Evolutionary conservation across 2,329 filamentous ascomycete species (phyloP).

Genomic region (Seiridium cupressi): DNA sequence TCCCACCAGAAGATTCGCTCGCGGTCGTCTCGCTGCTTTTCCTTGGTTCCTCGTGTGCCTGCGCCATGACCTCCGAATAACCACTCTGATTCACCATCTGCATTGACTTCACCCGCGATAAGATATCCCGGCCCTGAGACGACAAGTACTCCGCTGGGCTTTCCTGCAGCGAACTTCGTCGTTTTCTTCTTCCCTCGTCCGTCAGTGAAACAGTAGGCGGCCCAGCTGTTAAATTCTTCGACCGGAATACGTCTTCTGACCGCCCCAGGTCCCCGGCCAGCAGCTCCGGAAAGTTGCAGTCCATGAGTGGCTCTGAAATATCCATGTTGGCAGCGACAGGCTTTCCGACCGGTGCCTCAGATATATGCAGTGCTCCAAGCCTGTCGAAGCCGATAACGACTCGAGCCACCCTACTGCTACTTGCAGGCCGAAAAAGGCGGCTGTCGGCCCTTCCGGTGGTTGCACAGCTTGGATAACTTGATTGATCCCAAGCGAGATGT

Average conservation of each 20-base stretch:
- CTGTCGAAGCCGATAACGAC: background rate
- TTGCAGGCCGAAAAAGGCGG: background rate
- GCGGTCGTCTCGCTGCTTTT: slow-evolving; percentile 28
- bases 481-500: background rate
- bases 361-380: slow-evolving; percentile 2
- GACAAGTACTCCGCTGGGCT: slow-evolving; percentile 16
- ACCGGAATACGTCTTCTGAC: slow-evolving; percentile 45
- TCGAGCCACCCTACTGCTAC: background rate
- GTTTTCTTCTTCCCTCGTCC: slow-evolving; percentile 18
- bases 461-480: background rate
- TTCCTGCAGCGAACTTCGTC: slow-evolving; percentile 22
- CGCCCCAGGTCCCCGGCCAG: slow-evolving; percentile 53
- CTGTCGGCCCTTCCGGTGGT: slow-evolving; percentile 2
- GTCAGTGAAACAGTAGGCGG: slow-evolving; percentile 37
- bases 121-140: slow-evolving; percentile 11
- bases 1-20: slow-evolving; percentile 32
- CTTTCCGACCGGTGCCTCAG: background rate
- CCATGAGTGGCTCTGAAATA: slow-evolving; percentile 25
- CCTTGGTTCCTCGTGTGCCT: slow-evolving; percentile 16
- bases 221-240: slow-evolving; percentile 53
- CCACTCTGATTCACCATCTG: slow-evolving; percentile 19
- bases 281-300: slow-evolving; percentile 53
- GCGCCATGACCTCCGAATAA: slow-evolving; percentile 21
- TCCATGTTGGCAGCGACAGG: slow-evolving; percentile 17
- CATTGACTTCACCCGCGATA: slow-evolving; percentile 20